Evolutionary conservation across 2,329 filamentous ascomycete species (phyloP), one percentile per base, ranked within the genome.

Genomic region (Plenodomus biglobosus): DNA sequence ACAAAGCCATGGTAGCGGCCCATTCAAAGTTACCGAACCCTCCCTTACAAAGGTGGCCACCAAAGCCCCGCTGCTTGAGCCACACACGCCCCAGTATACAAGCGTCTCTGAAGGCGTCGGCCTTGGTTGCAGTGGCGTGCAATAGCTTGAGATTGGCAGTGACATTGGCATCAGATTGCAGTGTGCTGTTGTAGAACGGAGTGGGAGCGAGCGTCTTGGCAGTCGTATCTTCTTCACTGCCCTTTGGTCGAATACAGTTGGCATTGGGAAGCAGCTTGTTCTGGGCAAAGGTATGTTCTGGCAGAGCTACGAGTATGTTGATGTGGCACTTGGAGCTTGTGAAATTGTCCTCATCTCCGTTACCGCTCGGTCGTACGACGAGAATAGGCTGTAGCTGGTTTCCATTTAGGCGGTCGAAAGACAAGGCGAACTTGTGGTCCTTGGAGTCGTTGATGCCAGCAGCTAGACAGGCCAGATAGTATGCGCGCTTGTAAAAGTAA

Each of bases 1-100:
- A 76, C 13, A 96, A 77, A 24, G 92, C 89, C 66, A 92, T 82
- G 40, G 94, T 75, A n/a, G 84, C 76, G 0, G 88, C 81, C 90
- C 90, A 97, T 69, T 99, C 94, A 56, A 96, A 95, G 58, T 90
- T 85, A 2, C 94, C 94, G 68, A 99, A 96, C 0, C 94, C 94
- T 38, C 94, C 92, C 37, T 80, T 76, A 2, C 83, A 79, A n/a
- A 91, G 72, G 18, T 80, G 76, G 38, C 88, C 82, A 15, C 80
- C 81, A 57, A 96, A 88, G 0, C 91, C 91, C 46, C 92, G 84
- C 72, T 97, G 92, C 58, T 86, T 85, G 35, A 99, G 79, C 94
- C 94, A 99, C 46, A 89, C 83, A 48, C 87, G 85, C 20, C 92
- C 94, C 18, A 99, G 80, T 7, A 95, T 79, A 68, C 90, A 95